A percentile compares a stretch with the other conserved stretches of the same genome.
Evolutionary conservation across 2,329 filamentous ascomycete genomes (phyloP).

Genomic region (Neonectria coccinea): DNA sequence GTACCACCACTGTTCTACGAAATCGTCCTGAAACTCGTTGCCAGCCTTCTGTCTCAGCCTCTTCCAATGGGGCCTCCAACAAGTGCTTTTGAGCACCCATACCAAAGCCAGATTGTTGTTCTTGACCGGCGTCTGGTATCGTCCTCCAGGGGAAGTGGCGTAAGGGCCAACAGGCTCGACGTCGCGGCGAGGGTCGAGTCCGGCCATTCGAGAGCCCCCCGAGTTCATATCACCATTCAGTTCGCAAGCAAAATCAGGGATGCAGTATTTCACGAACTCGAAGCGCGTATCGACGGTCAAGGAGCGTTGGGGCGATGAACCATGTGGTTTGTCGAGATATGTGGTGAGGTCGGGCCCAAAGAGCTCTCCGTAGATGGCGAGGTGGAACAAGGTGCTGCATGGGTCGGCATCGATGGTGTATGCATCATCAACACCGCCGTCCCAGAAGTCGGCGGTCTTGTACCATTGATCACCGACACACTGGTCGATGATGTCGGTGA

Average conservation of each 20-base stretch:
- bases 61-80: conserved; percentile 23
- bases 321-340: neutral
- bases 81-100: conserved; percentile 22
- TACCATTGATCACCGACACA: conserved; percentile 23
- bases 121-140: neutral
- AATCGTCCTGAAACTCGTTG: conserved; percentile 18
- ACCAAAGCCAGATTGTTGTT: conserved; percentile 23
- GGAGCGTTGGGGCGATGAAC: neutral
- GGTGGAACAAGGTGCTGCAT: conserved; percentile 15
- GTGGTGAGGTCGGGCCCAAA: conserved; percentile 11
- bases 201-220: too few species aligned
- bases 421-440: conserved; percentile 22
- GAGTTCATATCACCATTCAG: too few species aligned
- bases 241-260: conserved; percentile 25
- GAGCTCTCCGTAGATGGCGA: conserved; percentile 23
- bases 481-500: conserved; percentile 20
- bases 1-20: conserved; percentile 15
- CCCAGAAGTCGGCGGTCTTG: conserved; percentile 16
- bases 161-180: conserved; percentile 20
- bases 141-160: neutral
- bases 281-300: conserved; percentile 18
- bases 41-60: conserved; percentile 1
- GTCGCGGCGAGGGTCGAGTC: conserved; percentile 20
- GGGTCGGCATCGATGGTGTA: conserved; percentile 22
- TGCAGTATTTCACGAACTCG: conserved; percentile 26